These are phyloP conservation scores for Dendrothele bispora DNA, from an alignment of 768 basidiomycete species.

Conservation along the genomic window DNA sequence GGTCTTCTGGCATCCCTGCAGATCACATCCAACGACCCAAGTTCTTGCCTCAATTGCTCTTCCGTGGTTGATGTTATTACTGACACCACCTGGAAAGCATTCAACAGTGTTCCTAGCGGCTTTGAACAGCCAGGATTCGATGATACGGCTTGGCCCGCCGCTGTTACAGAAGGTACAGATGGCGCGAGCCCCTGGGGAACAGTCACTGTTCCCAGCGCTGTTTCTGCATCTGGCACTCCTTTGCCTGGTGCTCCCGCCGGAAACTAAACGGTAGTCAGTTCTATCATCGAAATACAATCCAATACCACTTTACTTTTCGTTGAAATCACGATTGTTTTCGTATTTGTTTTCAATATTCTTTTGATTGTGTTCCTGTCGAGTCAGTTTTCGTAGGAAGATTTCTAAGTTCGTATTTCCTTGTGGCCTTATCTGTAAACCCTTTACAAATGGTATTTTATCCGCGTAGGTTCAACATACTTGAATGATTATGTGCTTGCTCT, in stretches of 20 bases:
- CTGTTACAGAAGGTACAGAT: constrained; percentile 2
- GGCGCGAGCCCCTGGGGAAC: constrained; percentile 2
- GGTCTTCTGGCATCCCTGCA: constrained; percentile 7
- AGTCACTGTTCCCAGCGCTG: neutral
- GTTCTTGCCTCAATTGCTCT: neutral
- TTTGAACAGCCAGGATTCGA: constrained; percentile 6
- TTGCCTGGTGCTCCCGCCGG: constrained; percentile 6
- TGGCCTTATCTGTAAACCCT: too few species aligned
- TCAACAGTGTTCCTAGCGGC: constrained; percentile 1
- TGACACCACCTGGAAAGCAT: constrained; percentile 1
- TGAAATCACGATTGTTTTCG: too few species aligned
- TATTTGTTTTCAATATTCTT: too few species aligned
- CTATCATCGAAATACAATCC: too few species aligned
- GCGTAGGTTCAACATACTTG: too few species aligned
- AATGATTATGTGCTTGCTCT: too few species aligned
- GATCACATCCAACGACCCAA: constrained; percentile 1
- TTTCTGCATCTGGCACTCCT: neutral
- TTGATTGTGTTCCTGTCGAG: too few species aligned
- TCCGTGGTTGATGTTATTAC: constrained; percentile 1
- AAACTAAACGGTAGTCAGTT: too few species aligned
- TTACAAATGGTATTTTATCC: too few species aligned
- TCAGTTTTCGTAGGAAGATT: too few species aligned
- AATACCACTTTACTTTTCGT: too few species aligned
- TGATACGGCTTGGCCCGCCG: constrained; percentile 6
- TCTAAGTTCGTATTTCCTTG: too few species aligned